Evolutionary conservation across 257 asterid species (phyloP).

Genomic region (Paulownia fortunei): DNA sequence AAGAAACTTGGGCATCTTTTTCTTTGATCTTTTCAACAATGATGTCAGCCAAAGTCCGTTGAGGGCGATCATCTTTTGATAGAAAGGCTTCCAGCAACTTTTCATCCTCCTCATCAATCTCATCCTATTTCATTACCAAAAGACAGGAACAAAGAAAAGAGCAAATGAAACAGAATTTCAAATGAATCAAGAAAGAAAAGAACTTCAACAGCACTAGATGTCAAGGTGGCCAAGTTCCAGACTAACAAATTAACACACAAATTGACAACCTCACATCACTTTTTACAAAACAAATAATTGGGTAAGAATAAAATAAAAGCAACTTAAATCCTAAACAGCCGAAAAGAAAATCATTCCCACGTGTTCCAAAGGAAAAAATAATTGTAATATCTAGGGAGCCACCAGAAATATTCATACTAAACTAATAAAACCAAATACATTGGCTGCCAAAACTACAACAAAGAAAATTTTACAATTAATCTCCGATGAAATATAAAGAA

Average conservation of each 20-base stretch:
- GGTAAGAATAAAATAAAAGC: not conserved
- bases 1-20: constrained; percentile 77
- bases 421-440: not conserved
- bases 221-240: not conserved
- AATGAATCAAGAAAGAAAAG: not conserved
- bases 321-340: not conserved
- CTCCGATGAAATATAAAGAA: not conserved
- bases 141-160: not conserved
- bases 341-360: not conserved
- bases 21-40: constrained; percentile 73
- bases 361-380: not conserved
- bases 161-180: not conserved
- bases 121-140: constrained; percentile 49
- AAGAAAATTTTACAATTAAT: not conserved
- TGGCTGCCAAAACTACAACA: not conserved
- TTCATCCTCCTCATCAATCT: constrained; percentile 74
- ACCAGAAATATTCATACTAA: not conserved
- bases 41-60: constrained; percentile 82
- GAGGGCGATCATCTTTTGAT: constrained; percentile 64
- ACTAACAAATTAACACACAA: not conserved
- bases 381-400: not conserved
- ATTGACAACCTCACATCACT: not conserved
- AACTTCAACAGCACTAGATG: not conserved
- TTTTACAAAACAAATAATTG: not conserved
- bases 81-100: constrained; percentile 73